Evolutionary conservation across 495 filamentous ascomycete species (phyloP), one percentile per base, ranked within the genome.

Genomic region (Arthonia radiata): DNA sequence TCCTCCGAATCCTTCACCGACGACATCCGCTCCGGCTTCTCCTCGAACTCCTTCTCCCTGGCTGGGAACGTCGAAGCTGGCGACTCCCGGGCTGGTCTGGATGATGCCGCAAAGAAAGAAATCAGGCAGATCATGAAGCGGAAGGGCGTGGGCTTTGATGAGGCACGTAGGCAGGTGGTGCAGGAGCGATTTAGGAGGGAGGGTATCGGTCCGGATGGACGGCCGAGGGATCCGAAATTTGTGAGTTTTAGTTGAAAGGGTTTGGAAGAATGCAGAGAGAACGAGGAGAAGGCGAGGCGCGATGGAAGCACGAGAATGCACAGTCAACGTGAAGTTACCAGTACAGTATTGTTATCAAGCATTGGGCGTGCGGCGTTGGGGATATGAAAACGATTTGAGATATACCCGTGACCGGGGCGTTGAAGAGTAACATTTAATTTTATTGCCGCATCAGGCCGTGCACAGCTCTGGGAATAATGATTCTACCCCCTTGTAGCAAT

Each of bases 171-270:
- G 26, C 59, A 82, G 13, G 83, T 72, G 39, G 82, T 74, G 39
- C 69, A 90, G 54, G 64, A 77, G 33, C 56, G 71, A 34, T 86
- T 97, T 40, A 61, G 60, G 37, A 77, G 67, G 42, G 78, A 90
- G 39, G 71, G 73, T 29, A 93, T 97, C 41, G 81, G 67, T 7
- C 55, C 70, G 10, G 89, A 94, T 47, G 86, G 89, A 18, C 50
- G 66, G 40, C 86, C 86, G 27, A 66, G 67, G 44, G 86, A 93
- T 59, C 79, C 80, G 31, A 92, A 90, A 55, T 89, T 90, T 43
- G 78, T 92, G 7, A 82, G 74, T 30, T 92, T 92, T 48, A 86
- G 77, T 15, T 89, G 39, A 57, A 25, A 17, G 16, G 19, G n/a
- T n/a, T n/a, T n/a, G n/a, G n/a, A n/a, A n/a, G n/a, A n/a, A n/a